Percentiles rank a stretch among this genome's conserved stretches.
These are phyloP conservation scores for Globisporangium mamillatum DNA, from an alignment of 352 stramenopile genomes.

Conservation along the genomic window DNA sequence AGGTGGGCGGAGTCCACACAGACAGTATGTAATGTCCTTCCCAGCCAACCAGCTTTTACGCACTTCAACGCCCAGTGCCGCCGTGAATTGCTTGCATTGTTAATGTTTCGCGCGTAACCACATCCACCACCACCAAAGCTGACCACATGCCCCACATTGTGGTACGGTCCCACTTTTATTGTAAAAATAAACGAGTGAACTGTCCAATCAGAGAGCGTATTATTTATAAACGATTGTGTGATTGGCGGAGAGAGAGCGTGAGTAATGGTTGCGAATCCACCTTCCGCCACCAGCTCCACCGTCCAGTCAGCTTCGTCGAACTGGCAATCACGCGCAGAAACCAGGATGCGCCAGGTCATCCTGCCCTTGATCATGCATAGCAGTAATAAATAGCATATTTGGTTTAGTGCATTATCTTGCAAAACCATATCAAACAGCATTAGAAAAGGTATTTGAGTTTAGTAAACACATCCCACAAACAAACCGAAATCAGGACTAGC, in stretches of 20 bases:
- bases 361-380: background rate
- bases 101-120: background rate
- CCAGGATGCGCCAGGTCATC: background rate
- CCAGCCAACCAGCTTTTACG: background rate
- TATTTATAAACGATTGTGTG: background rate
- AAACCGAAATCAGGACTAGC: background rate
- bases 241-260: background rate
- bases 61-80: background rate
- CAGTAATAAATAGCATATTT: background rate
- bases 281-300: background rate
- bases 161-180: background rate
- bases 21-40: too few relatives aligned
- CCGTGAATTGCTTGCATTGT: background rate
- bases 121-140: background rate
- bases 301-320: slow-evolving; percentile 7
- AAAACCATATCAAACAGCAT: background rate
- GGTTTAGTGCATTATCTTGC: too few relatives aligned
- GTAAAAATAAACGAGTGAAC: background rate
- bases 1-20: background rate
- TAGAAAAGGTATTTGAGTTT: background rate
- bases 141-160: background rate
- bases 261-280: background rate
- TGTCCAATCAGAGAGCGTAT: background rate
- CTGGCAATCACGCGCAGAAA: slow-evolving; percentile 8
- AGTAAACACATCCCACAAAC: background rate